Evolutionary conservation across 108 stramenopile genomes (phyloP), one percentile per base, ranked within the genome.

Genomic region (Phaeodactylum tricornutum): DNA sequence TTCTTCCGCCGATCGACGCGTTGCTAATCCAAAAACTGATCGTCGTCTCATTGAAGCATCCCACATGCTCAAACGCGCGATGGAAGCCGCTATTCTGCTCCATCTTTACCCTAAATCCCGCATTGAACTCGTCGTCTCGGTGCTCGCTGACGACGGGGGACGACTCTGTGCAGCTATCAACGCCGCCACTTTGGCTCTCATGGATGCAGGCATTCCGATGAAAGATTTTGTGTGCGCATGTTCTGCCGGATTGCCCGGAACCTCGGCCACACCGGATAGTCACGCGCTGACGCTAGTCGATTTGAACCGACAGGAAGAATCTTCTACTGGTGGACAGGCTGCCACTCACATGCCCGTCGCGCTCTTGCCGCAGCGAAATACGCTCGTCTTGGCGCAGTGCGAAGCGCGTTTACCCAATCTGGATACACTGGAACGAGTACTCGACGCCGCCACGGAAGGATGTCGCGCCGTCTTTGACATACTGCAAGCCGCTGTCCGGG

Each of bases 121-220:
- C 33, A 79, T 92, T 32, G 52, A 75, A 52, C 62, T 92, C 27
- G 51, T 55, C 1, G 69, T 87, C 15, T 53, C 66, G 40, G 60
- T 92, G n/a, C 31, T 92, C 35, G 80, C 85, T 8, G 89, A 92
- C 53, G 89, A 92, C 45, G 89, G 89, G 7, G 84, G 89, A 26
- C 65, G 85, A 29, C 67, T 92, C 25, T 79, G 72, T 42, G 80
- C 84, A n/a, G 69, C 77, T 1, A 92, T 84, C 56, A 92, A 92
- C 54, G 82, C 89, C n/a, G 68, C 79, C 22, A 80, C 82, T 9
- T 47, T 75, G 7, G 89, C 89, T 17, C 64, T 86, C 24, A 64
- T 87, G 17, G 81, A 92, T 70, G 82, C 82, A 19, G 89, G 84
- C 4, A 69, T 92, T 14, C 78, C 84, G 5, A 55, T 87, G 55